Evolutionary conservation across 2,329 filamentous ascomycete genomes (phyloP).

Genomic region (Leptographium galeiforme): DNA sequence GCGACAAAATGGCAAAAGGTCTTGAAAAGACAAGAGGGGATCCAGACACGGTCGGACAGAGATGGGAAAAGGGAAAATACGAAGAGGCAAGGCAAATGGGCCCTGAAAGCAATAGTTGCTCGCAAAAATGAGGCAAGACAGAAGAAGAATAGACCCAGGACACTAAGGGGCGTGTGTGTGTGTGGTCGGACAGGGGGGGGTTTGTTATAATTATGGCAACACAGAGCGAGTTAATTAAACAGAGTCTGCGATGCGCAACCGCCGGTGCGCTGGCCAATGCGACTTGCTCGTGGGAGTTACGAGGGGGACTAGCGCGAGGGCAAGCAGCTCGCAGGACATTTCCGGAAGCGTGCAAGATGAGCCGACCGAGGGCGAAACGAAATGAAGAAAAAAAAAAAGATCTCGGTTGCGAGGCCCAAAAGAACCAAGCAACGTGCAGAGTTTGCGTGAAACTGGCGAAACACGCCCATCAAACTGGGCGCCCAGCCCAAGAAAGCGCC

Average conservation of each 20-base stretch:
- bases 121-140: neutral
- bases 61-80: too few species aligned
- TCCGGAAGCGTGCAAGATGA: neutral
- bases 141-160: neutral
- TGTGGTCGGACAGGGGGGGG: neutral
- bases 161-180: neutral
- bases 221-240: slow-evolving; percentile 1
- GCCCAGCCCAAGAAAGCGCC: neutral
- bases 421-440: neutral
- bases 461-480: neutral
- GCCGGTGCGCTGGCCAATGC: neutral
- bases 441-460: neutral
- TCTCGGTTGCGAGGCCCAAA: neutral
- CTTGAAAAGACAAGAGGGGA: neutral
- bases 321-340: neutral
- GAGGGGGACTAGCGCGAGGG: neutral
- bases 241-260: neutral
- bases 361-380: neutral
- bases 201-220: slow-evolving; percentile 2
- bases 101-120: neutral
- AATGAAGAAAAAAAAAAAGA: too few species aligned
- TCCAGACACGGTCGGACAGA: too few species aligned
- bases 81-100: neutral
- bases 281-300: neutral
- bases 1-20: neutral